Evolutionary conservation across 2,329 filamentous ascomycete genomes (phyloP).

Genomic region (Hirsutella minnesotensis): DNA sequence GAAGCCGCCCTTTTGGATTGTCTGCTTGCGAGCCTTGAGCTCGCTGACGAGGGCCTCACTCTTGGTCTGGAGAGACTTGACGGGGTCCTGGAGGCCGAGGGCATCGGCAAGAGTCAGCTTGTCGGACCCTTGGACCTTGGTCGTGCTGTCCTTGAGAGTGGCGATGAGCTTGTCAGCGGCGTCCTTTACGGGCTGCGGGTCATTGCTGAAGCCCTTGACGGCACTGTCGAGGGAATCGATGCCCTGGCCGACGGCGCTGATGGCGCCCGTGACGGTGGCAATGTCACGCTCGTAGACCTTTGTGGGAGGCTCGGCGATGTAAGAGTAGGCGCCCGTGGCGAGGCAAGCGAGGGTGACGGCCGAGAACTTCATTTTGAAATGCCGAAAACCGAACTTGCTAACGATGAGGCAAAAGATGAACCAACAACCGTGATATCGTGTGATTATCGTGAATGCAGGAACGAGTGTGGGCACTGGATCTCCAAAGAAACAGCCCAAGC

Average conservation of each 20-base stretch:
- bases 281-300: constrained; percentile 7
- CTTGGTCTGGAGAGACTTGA: constrained; percentile 13
- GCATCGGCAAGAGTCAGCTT: constrained; percentile 8
- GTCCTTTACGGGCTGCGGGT: constrained; percentile 8
- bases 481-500: neutral
- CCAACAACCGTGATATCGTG: neutral
- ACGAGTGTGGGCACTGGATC: neutral
- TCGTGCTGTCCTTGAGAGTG: constrained; percentile 8
- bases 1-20: constrained; percentile 15
- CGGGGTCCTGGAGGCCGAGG: constrained; percentile 7
- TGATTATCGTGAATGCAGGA: neutral
- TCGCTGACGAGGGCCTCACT: constrained; percentile 12
- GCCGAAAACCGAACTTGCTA: neutral
- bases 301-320: neutral
- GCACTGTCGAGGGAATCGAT: constrained; percentile 12
- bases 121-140: constrained; percentile 6
- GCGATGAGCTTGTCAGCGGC: constrained; percentile 11
- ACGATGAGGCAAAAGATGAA: neutral
- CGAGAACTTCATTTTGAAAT: constrained; percentile 10
- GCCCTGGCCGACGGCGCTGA: constrained; percentile 3
- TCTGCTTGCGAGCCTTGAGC: constrained; percentile 15
- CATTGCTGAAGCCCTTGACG: constrained; percentile 12
- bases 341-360: constrained; percentile 5
- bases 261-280: constrained; percentile 4
- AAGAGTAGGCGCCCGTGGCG: constrained; percentile 7